Evolutionary conservation across 768 basidiomycete species (phyloP).

Genomic region (Crucibulum laeve): DNA sequence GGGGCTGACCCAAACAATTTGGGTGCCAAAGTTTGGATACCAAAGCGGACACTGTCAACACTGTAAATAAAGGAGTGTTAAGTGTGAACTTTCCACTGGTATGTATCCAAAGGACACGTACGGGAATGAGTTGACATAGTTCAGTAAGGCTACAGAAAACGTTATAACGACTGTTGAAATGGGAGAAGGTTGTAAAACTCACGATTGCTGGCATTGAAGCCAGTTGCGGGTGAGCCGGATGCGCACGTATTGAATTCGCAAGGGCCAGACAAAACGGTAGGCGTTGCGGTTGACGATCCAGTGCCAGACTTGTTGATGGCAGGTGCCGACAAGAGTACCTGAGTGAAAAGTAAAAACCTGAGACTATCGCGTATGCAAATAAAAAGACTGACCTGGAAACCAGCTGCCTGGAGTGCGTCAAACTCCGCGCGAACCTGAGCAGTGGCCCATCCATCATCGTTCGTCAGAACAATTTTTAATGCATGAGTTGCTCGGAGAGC

Average conservation of each 20-base stretch:
- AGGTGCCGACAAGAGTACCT: slow-evolving; percentile 46
- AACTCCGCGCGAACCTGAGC: slow-evolving; percentile 40
- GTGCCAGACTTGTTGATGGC: slow-evolving; percentile 43
- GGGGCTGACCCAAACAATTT: slow-evolving; percentile 32
- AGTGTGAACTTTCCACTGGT: background rate
- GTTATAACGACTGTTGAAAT: background rate
- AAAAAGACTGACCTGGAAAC: slow-evolving; percentile 27
- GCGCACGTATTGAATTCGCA: slow-evolving; percentile 48
- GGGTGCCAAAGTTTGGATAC: slow-evolving; percentile 42
- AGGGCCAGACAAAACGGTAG: slow-evolving; percentile 24
- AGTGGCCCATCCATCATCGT: slow-evolving; percentile 41
- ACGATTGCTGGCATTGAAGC: slow-evolving; percentile 36
- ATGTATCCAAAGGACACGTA: slow-evolving; percentile 7
- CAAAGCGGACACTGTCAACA: slow-evolving; percentile 29
- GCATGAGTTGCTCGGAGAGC: slow-evolving; percentile 4
- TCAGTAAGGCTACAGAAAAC: slow-evolving; percentile 19
- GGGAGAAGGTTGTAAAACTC: slow-evolving; percentile 4
- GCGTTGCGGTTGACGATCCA: slow-evolving; percentile 33
- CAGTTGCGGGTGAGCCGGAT: slow-evolving; percentile 37
- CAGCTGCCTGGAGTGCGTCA: slow-evolving; percentile 30
- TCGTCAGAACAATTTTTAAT: slow-evolving; percentile 24
- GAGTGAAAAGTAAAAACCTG: background rate
- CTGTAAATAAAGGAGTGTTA: background rate
- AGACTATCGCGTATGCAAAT: background rate
- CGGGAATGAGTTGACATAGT: slow-evolving; percentile 35